Base-by-base conservation (phyloP, 1,284 basidiomycete species). In the Leccinum ponderosum region DNA sequence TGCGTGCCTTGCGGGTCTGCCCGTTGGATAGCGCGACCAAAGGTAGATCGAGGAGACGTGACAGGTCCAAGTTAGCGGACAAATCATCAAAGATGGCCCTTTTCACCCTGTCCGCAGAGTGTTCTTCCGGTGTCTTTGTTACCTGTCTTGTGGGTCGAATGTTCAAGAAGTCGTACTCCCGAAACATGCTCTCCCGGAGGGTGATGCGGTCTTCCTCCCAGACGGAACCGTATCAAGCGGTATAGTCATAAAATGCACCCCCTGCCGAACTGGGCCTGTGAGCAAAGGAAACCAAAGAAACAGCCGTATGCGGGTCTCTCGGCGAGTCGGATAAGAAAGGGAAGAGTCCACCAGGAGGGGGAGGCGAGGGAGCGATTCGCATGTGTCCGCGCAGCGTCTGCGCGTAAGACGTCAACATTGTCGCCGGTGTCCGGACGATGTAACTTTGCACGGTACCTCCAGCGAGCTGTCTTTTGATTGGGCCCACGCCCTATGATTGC, bases 231-330 rank as follows among this genome's bases (percentile, higher is more conserved):
- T 96, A 98, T 3, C 94, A 86, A 1, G 94, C 93, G 0, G 93
- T 93, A 71, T 91, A 97, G 75, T 97, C 95, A 63, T 91, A 91
- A 75, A 97, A 98, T n/a, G 83, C 91, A 6, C 89, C 82, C 0
- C 86, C 83, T 0, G 82, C 75, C 0, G 82, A 77, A 50, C 78
- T 80, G 4, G 80, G 78, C 47, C 87, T 82, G 61, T 91, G 86
- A 0, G 87, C 83, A 69, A 95, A 95, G 0, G 90, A 89, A 5
- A 95, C 88, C 52, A 90, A 80, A 6, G 85, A 78, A 39, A 94
- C 76, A 15, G 77, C 76, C 6, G 78, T 73, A 60, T 84, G 80
- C 0, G 84, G 79, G 61, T 89, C 82, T 5, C 66, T 66, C 47
- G 69, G 62, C 5, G 72, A 53, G 35, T 72, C 56, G 5, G 76